phyloP scores from a whole-genome alignment of 2,329 filamentous ascomycete genomes.

The Plectosphaerella cucumerina region DNA sequence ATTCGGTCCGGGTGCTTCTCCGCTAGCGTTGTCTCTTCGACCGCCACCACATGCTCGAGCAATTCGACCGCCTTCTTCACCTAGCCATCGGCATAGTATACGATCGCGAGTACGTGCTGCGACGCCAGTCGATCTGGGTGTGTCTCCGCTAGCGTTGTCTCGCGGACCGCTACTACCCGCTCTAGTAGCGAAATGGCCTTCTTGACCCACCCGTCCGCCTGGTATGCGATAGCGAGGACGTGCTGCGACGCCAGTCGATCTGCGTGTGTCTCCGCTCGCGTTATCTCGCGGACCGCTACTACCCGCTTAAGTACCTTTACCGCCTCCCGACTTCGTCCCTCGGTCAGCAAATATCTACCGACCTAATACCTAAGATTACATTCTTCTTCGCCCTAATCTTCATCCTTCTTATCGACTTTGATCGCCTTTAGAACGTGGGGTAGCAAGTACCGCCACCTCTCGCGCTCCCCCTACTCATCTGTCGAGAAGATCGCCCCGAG shows the following conservation, averaged over 20 bases:
- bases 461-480: conserved; percentile 3
- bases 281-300: too few species aligned
- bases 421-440: conserved; percentile 1
- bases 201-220: neutral
- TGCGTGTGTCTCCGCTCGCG: neutral
- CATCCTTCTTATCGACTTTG: neutral
- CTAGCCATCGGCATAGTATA: too few species aligned
- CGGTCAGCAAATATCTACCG: neutral
- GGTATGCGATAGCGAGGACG: neutral
- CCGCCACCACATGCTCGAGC: too few species aligned
- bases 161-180: neutral
- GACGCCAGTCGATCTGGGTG: neutral
- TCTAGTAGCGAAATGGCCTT: neutral
- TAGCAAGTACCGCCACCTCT: neutral
- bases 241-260: conserved; percentile 1
- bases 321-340: neutral
- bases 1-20: too few species aligned
- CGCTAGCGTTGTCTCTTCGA: too few species aligned
- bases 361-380: neutral
- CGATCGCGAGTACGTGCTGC: neutral
- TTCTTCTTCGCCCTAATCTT: neutral
- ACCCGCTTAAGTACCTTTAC: too few species aligned
- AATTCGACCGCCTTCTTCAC: too few species aligned
- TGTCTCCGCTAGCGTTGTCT: neutral
- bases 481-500: neutral